Conservation (phyloP, 768 basidiomycete genomes). For the Butyriboletus loyo region DNA sequence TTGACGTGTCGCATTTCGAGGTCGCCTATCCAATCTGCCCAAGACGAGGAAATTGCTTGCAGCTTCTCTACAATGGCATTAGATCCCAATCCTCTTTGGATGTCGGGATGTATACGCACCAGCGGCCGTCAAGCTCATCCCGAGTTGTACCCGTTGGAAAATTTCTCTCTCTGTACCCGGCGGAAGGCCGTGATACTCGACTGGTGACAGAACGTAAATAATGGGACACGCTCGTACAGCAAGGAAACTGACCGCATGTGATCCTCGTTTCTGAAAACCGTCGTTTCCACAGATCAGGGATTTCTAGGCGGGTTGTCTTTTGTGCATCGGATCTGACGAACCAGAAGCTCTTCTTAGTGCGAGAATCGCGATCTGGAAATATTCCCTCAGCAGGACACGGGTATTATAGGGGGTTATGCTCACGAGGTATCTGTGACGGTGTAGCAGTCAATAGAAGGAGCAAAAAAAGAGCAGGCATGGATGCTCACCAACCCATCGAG, state of each 20-base stretch:
- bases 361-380: constrained; percentile 50
- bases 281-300: constrained; percentile 51
- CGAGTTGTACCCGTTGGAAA: constrained; percentile 80
- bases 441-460: constrained; percentile 5
- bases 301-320: constrained; percentile 43
- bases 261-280: constrained; percentile 55
- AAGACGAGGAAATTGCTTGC: constrained; percentile 71
- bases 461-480: background rate
- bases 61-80: constrained; percentile 57
- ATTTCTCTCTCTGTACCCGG: constrained; percentile 69
- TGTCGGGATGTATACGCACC: constrained; percentile 36
- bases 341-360: constrained; percentile 62
- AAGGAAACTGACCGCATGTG: constrained; percentile 56
- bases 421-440: constrained; percentile 51
- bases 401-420: constrained; percentile 21
- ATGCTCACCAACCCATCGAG: constrained; percentile 42
- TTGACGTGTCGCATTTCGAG: constrained; percentile 57
- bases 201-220: constrained; percentile 33
- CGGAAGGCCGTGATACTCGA: constrained; percentile 61
- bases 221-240: background rate
- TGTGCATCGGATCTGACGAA: constrained; percentile 50
- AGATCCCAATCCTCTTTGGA: background rate
- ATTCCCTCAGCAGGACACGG: constrained; percentile 9
- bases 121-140: constrained; percentile 69
- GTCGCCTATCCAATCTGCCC: constrained; percentile 62